These are phyloP conservation scores for Solanum lignicaule DNA, from an alignment of 257 asterid genomes.

Conservation along the genomic window DNA sequence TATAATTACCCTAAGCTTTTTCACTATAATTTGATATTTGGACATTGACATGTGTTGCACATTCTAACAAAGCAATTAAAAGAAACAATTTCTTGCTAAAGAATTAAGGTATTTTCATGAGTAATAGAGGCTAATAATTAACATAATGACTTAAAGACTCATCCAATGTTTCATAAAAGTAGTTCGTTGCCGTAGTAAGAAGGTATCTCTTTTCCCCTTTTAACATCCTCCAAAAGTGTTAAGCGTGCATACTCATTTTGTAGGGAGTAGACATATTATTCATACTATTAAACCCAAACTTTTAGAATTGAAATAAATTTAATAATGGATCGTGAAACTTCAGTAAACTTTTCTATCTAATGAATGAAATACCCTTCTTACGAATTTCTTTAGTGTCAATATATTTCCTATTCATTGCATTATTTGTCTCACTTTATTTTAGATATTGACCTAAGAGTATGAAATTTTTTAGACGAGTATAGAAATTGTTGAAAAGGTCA, in stretches of 20 bases:
- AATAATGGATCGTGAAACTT: neutral
- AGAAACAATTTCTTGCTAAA: neutral
- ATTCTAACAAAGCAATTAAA: neutral
- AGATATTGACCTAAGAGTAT: neutral
- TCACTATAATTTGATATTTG: neutral
- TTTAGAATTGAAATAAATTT: neutral
- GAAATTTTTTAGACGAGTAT: neutral
- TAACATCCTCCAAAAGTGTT: neutral
- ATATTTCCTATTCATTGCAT: neutral
- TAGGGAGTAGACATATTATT: neutral
- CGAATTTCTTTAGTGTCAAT: no score
- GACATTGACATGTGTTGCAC: neutral
- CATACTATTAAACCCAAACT: neutral
- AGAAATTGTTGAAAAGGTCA: neutral
- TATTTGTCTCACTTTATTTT: neutral
- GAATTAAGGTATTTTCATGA: neutral
- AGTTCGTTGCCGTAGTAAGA: conserved; percentile 9
- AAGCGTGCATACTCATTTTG: neutral
- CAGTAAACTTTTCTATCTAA: neutral
- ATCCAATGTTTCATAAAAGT: neutral
- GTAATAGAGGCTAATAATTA: neutral
- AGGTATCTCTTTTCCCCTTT: conserved; percentile 8
- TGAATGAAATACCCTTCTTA: neutral
- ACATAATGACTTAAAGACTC: neutral
- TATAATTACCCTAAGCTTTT: neutral